Evolutionary conservation across 2,329 filamentous ascomycete genomes (phyloP), one percentile per base, ranked within the genome.

Genomic region (Neospermospora avenae): DNA sequence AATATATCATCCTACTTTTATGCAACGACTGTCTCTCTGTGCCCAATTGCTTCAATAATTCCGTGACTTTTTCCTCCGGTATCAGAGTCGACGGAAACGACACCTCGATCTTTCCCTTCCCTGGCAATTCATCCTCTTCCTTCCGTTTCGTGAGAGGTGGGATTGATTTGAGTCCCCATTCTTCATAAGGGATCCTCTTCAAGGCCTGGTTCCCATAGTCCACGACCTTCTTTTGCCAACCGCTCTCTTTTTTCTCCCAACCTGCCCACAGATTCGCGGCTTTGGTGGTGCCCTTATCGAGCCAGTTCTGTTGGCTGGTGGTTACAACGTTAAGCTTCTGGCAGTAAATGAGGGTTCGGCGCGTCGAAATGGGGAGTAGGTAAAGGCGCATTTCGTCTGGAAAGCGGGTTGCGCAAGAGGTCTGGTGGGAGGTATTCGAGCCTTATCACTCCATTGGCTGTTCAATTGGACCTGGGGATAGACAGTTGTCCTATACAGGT

Each of bases 151-250:
- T 91, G 67, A 96, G 80, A 22, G 93, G 88, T 46, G 95, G 95
- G 55, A 99, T 87, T 37, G 91, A 96, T 78, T 98, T 98, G 67
- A 99, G 81, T 0, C 91, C 92, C 95, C 95, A 99, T 87, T 99
- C 95, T 76, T 98, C 90, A 74, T 90, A 97, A 2, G 95, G 90
- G 70, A 99, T 96, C 64, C 91, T 85, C 69, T 90, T 87, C 63
- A 99, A 84, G 16, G 91, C 85, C 52, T 85, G 80, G 76, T 99
- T 97, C 58, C 95, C 95, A 74, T 93, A 96, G 61, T 83, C 81
- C 55, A 95, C 93, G 20, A 97, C 81, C 68, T 85, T 85, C 72
- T 89, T 91, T 79, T 97, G 91, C 95, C 95, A 98, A 57, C 90
- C 90, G 46, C 80, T 81, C 18, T 93, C 86, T 67, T 88, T 88